Evolutionary conservation across 352 stramenopile species (phyloP), one percentile per base, ranked within the genome.

Genomic region (Globisporangium viniferum): DNA sequence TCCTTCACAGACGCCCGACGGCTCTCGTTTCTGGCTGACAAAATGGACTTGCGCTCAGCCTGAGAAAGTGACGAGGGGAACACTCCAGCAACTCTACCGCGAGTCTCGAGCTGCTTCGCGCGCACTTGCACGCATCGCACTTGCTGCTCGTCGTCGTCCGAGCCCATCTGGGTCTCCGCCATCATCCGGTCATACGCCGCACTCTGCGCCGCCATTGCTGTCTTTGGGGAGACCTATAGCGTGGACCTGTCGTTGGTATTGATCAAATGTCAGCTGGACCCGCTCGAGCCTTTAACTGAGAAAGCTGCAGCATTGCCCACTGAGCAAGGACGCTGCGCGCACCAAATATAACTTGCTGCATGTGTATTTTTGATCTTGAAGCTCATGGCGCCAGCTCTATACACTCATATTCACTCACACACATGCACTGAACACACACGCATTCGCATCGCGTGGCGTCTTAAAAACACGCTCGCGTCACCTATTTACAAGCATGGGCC

Each of bases 141-240:
- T 39, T 56, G 59, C 15, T 64, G 39, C 59, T 64, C 36, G n/a
- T 64, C 55, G 9, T 61, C 55, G 20, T 46, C 55, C 31, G 36
- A 39, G 39, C 39, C 59, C 59, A 64, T 9, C 29, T 64, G 59
- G 59, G 56, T 64, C 36, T 64, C 59, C 20, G 59, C 59, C 59
- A 64, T 64, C 59, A 64, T 64, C 39, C 24, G 59, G n/a, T 64
- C 59, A 54, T 35, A 64, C 59, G 59, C n/a, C 12, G 59, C 22
- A 10, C 18, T 49, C 35, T 64, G 59, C 59, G 18, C 22, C 39
- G 29, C 51, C 59, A 64, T 54, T 22, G 24, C 44, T 44, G 27
- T n/a, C 31, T 31, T 22, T 27, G 54, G 4, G 7, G 7, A 24
- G 54, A 41, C 27, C 1, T 27, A 12, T 27, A 27, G 14, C n/a